Base-by-base conservation (phyloP, 331 rosid genomes). In the Rhamnella rubrinervis region DNA sequence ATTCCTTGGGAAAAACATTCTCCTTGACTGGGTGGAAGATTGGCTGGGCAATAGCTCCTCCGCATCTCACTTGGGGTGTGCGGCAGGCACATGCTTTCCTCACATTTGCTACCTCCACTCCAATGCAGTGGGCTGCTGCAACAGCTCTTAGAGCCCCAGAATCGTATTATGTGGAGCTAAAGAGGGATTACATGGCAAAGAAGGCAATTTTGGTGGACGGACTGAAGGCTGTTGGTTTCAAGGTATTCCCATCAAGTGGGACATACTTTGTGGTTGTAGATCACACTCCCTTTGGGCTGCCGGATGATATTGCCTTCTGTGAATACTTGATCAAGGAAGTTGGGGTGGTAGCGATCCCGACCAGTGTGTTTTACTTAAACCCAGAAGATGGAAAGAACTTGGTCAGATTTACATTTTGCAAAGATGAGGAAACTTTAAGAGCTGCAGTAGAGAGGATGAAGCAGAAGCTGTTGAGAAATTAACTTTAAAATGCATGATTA, bases 11-110 rank as follows among this genome's bases (percentile, higher is more conserved):
- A 46, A 93, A 93, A 84, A 93, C 98, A 57, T 93, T 91, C 81
- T 93, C 98, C 60, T 81, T 93, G 67, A 93, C 98, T 0, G 92
- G 97, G 26, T 93, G 98, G 98, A 93, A 89, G 87, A 87, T 93
- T 0, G 97, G 97, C 7, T 91, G 96, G 98, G 95, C 98, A 11
- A 83, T 91, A 70, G 97, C 97, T 21, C 96, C 97, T 0, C 88
- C 86, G 0, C 96, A 88, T 83, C 85, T 93, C 74, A 61, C 97
- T 59, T 88, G 96, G 91, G 97, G 97, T 40, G 74, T 93, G 72
- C 75, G 97, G 59, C 98, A 88, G 68, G 96, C 89, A 61, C 85
- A 83, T 25, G 70, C 97, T 61, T 93, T 50, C 70, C 88, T 91
- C 68, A 93, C 98, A 3, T 93, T 93, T 25, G 72, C 91, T 23